Conservation (phyloP, 1,139 yeast genomes). For the Diutina catenulata region DNA sequence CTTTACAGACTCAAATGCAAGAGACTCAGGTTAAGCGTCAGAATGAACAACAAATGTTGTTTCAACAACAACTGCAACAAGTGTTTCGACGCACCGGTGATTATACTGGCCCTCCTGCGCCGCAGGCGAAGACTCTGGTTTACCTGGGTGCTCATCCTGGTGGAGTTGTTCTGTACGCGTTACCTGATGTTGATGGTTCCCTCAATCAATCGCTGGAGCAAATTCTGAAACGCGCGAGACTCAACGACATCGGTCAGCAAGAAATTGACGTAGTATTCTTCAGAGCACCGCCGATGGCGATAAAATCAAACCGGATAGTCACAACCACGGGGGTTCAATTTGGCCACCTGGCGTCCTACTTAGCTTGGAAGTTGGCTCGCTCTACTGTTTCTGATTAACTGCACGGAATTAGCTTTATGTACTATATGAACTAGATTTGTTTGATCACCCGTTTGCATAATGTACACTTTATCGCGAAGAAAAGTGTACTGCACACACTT, state of each 20-base stretch:
- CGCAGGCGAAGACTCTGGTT: slow-evolving; percentile 19
- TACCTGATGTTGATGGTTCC: slow-evolving; percentile 3
- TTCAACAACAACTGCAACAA: slow-evolving; percentile 13
- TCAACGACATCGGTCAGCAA: slow-evolving; percentile 1
- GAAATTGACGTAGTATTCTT: slow-evolving; percentile 48
- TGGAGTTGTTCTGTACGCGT: slow-evolving; percentile 28
- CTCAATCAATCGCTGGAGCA: neutral
- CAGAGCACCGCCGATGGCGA: slow-evolving; percentile 62
- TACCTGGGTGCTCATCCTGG: slow-evolving; percentile 29
- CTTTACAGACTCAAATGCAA: slow-evolving; percentile 2
- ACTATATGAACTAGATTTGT: too few relatives aligned
- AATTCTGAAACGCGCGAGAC: neutral
- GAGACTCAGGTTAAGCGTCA: neutral
- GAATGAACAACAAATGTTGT: neutral
- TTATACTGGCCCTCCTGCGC: slow-evolving; percentile 11
- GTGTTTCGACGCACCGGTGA: slow-evolving; percentile 13
- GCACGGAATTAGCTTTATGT: too few relatives aligned
- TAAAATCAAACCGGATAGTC: slow-evolving; percentile 35
- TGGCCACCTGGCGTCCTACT: slow-evolving; percentile 61
- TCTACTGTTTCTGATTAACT: neutral
- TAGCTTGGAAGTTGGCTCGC: slow-evolving; percentile 43
- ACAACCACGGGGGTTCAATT: slow-evolving; percentile 15
- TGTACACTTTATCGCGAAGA: too few relatives aligned
- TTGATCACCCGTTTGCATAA: too few relatives aligned
- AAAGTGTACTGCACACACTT: too few relatives aligned